Base-by-base conservation (phyloP, 2,329 filamentous ascomycete genomes). In the Fusarium luffae region DNA sequence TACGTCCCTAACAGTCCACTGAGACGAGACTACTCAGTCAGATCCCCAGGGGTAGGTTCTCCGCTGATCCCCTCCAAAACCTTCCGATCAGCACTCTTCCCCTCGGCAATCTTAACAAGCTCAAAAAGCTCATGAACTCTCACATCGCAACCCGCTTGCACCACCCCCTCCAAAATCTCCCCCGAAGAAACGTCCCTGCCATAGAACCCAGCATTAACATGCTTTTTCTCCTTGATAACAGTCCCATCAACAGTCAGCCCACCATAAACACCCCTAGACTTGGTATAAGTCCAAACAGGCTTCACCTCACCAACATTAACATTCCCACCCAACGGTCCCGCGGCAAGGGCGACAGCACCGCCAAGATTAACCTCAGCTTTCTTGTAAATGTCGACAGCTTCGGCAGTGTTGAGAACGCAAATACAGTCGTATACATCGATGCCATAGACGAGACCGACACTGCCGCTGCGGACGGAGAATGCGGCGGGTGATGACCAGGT, bases 221-320 rank as follows among this genome's bases (percentile, higher is more conserved):
- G 51, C 1, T n/a, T 16, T 44, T 50, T 64, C 44, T 64, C 61
- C 21, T 46, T 64, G 0, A 58, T 64, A 0, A 57, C 44, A 0
- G 61, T 64, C 1, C 59, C 61, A 10, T 64, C 61, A 10, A 64
- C 51, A 19, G 61, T 64, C 44, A 64, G 41, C 1, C 61, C 61
- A 6, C 61, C 61, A 27, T 64, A 64, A 1, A 64, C 9, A 12
- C 61, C 61, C 1, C 44, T 44, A 0, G 61, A 64, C 3, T 58
- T 64, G 0, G 59, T 64, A 5, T 64, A 64, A 3, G 59, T 64
- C 61, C 61, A 64, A 1, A 64, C 59, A 30, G 61, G 61, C 6
- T 64, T 64, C 0, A 64, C 51, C 0, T 64, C 61, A 2, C 59
- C 44, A 3, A 64, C 6, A 5, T 64, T 64, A 0, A 50, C 51